Evolutionary conservation across 768 basidiomycete species (phyloP).

Genomic region (Pisolithus microcarpus): DNA sequence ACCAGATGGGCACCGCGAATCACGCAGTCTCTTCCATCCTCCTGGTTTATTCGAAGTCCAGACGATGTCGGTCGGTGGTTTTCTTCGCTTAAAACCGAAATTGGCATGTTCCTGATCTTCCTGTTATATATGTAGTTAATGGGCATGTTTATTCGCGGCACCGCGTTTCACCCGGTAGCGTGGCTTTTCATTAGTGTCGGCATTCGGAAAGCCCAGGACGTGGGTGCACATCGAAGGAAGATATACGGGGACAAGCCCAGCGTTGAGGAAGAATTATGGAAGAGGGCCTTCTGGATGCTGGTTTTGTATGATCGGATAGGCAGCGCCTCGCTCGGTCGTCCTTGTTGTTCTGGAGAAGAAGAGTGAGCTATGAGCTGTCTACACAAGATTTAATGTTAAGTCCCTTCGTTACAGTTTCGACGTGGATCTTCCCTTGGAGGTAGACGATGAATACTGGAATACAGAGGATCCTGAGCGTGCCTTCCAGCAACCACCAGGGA

Average conservation of each 20-base stretch:
- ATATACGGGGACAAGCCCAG: conserved; percentile 42
- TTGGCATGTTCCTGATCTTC: conserved; percentile 4
- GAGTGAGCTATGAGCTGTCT: conserved; percentile 39
- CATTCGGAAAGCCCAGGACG: conserved; percentile 60
- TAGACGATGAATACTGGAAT: conserved; percentile 80
- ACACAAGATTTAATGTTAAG: not conserved
- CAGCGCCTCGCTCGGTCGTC: conserved; percentile 47
- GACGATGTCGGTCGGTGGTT: conserved; percentile 39
- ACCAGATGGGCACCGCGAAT: conserved; percentile 44
- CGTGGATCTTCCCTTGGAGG: conserved; percentile 71
- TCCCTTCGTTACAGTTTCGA: conserved; percentile 58
- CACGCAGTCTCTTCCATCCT: conserved; percentile 47
- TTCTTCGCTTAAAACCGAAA: not conserved
- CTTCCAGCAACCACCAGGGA: conserved; percentile 61
- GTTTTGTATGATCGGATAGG: conserved; percentile 52
- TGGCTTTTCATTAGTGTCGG: conserved; percentile 53
- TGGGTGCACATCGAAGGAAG: conserved; percentile 67
- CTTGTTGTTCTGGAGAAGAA: conserved; percentile 54
- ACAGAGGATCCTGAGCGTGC: conserved; percentile 37
- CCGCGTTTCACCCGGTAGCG: conserved; percentile 39
- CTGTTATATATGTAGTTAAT: conserved; percentile 34
- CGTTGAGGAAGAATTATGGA: conserved; percentile 66
- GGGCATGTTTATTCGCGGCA: conserved; percentile 48
- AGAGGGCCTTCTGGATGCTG: conserved; percentile 71
- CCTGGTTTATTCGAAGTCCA: conserved; percentile 59